Evolutionary conservation across 768 basidiomycete species (phyloP), one percentile per base, ranked within the genome.

Genomic region (Tephrocybe rancida): DNA sequence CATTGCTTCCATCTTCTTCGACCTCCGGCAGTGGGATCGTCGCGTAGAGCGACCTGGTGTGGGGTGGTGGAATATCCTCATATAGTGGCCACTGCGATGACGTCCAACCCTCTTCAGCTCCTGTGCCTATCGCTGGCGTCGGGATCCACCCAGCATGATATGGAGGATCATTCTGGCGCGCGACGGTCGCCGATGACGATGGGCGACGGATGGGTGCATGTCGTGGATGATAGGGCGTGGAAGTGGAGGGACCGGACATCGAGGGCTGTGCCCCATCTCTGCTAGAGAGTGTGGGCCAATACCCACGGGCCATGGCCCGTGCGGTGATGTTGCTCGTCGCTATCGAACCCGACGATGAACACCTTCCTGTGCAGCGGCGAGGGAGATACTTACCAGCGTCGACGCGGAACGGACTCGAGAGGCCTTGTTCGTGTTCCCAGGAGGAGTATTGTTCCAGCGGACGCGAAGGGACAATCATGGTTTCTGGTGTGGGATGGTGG

Each of bases 11-110:
- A 16, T 19, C 4, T 7, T 29, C 43, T 16, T 29, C n/a, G 1
- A 47, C 19, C 5, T 50, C 14, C 10, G 56, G 56, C 6, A 57
- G 48, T 14, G 56, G 56, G 11, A 57, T 50, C 10, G 52, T 54
- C 44, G 48, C 44, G 27, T 57, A 57, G 32, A 57, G 7, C 21
- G 52, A 42, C 21, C 52, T 29, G 1, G 48, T 50, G 46, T 54
- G 56, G 19, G 52, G 56, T 22, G 56, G 56, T 11, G 56, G 56
- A 26, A 10, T n/a, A 27, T 34, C 25, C 10, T 26, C 16, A 11
- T 46, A 22, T 13, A 4, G 5, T 16, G 45, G n/a, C 44, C 46
- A 42, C 29, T 13, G 46, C 29, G 48, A 29, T 32, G 51, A 45
- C 37, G 18, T 22, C 43, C 47, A 27, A n/a, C 41, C 24, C 10